These are phyloP conservation scores for Leccinum fuscescens DNA, from an alignment of 1,284 basidiomycete genomes.

Conservation along the genomic window DNA sequence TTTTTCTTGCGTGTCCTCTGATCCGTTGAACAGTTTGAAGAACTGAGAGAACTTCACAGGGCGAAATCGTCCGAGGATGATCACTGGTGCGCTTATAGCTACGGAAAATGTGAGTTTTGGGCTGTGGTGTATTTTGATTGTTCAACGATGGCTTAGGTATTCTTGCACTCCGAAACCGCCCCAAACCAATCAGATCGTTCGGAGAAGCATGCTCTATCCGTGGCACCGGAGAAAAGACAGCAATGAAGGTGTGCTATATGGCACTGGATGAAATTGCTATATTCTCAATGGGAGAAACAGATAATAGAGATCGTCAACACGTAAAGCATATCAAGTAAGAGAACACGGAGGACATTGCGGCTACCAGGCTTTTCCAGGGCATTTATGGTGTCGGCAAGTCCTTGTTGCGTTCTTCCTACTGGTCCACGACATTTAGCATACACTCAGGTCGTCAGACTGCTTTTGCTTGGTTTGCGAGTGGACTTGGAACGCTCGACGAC, in stretches of 20 bases:
- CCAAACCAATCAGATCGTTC: slow-evolving; percentile 58
- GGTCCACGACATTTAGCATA: neutral
- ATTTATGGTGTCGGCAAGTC: slow-evolving; percentile 82
- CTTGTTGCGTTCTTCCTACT: neutral
- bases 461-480: slow-evolving; percentile 69
- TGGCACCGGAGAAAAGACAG: slow-evolving; percentile 74
- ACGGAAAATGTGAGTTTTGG: slow-evolving; percentile 53
- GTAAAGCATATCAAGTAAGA: slow-evolving; percentile 61
- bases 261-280: too few relatives aligned
- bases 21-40: slow-evolving; percentile 46
- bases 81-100: slow-evolving; percentile 59
- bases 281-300: slow-evolving; percentile 35
- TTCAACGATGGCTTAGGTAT: slow-evolving; percentile 44
- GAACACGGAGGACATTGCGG: slow-evolving; percentile 56
- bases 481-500: slow-evolving; percentile 79
- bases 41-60: slow-evolving; percentile 60
- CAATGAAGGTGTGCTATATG: slow-evolving; percentile 56
- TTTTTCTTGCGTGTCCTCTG: neutral
- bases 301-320: slow-evolving; percentile 78
- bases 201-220: slow-evolving; percentile 63
- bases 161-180: slow-evolving; percentile 49
- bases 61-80: slow-evolving; percentile 56
- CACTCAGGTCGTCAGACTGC: slow-evolving; percentile 61
- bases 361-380: slow-evolving; percentile 61
- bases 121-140: neutral